Evolutionary conservation across 257 asterid genomes (phyloP), one percentile per base, ranked within the genome.

Genomic region (Nicotiana paniculata): DNA sequence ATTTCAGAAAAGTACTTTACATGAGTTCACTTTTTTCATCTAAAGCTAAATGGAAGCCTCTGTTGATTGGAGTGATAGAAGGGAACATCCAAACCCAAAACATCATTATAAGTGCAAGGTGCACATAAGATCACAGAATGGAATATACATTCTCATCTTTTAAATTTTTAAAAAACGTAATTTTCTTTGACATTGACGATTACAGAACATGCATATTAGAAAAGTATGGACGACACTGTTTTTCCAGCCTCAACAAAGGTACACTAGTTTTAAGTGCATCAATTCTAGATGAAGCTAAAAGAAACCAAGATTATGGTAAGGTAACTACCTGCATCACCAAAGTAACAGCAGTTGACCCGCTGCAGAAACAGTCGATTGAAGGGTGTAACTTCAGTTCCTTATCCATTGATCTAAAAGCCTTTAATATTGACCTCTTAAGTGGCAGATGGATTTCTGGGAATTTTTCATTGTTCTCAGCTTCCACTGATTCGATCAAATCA

Each of bases 391-490:
- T 95, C 35, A 95, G 92, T 84, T 93, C 97, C 89, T 93, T 92
- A 89, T 95, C 99, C 99, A 95, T 95, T 80, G 90, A 88, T 92
- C 88, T 91, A 86, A 91, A 95, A 57, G 98, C 98, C 88, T 89
- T 91, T 39, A 95, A 78, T 3, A 95, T 84, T 16, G 98, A 95
- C 86, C 84, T 89, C 90, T 92, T 95, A 79, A 92, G 88, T 0
- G 92, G 96, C 82, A 90, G 83, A 83, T 92, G 90, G 85, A 85
- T 82, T 84, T 93, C 98, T 0, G 99, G 99, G 74, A 95, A 86
- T 72, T 91, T 92, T 84, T 88, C 96, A 9, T 72, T 70, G 7
- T 89, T 95, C 87, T 93, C 97, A 16, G 83, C 90, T 83, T 93
- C 98, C 26, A 88, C 66, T 11, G 91, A 85, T 77, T 92, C 97